Evolutionary conservation across 2,329 filamentous ascomycete species (phyloP).

Genomic region (Penicillium sp.): DNA sequence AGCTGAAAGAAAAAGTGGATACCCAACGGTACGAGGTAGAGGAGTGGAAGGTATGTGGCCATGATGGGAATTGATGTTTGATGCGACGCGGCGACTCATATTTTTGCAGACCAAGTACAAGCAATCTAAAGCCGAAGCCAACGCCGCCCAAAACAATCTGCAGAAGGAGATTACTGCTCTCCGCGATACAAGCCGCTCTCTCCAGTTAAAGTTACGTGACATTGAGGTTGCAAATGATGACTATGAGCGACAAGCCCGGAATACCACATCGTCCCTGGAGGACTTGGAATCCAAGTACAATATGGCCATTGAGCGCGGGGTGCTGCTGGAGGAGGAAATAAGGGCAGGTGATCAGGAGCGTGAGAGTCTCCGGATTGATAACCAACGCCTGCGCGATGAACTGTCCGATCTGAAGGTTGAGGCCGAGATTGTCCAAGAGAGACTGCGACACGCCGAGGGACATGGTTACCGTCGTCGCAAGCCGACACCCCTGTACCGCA

Average conservation of each 20-base stretch:
- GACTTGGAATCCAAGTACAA: slow-evolving; percentile 98
- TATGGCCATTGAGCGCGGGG: slow-evolving; percentile 83
- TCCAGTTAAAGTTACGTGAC: slow-evolving; percentile 84
- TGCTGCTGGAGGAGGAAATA: slow-evolving; percentile 95
- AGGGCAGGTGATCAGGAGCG: slow-evolving; percentile 88
- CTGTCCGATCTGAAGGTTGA: slow-evolving; percentile 92
- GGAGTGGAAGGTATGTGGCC: slow-evolving; percentile 82
- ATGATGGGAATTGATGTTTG: background rate
- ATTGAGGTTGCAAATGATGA: slow-evolving; percentile 98
- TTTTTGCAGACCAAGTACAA: slow-evolving; percentile 81
- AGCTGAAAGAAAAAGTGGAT: slow-evolving; percentile 84
- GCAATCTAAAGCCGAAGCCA: slow-evolving; percentile 87
- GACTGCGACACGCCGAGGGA: slow-evolving; percentile 71
- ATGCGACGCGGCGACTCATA: slow-evolving; percentile 8
- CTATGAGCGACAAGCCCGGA: slow-evolving; percentile 92
- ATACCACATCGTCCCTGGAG: slow-evolving; percentile 92
- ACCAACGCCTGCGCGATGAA: slow-evolving; percentile 86
- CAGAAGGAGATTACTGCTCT: slow-evolving; percentile 96
- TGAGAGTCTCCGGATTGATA: slow-evolving; percentile 83
- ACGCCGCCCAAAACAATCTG: slow-evolving; percentile 76
- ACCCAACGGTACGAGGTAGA: slow-evolving; percentile 84
- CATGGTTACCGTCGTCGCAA: slow-evolving; percentile 54
- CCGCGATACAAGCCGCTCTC: slow-evolving; percentile 76
- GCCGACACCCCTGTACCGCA: slow-evolving; percentile 51
- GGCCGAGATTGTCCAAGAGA: slow-evolving; percentile 90